Percentiles rank a stretch among this genome's conserved stretches.
These are phyloP conservation scores for Lepiota venenata DNA, from an alignment of 768 basidiomycete genomes.

Conservation along the genomic window DNA sequence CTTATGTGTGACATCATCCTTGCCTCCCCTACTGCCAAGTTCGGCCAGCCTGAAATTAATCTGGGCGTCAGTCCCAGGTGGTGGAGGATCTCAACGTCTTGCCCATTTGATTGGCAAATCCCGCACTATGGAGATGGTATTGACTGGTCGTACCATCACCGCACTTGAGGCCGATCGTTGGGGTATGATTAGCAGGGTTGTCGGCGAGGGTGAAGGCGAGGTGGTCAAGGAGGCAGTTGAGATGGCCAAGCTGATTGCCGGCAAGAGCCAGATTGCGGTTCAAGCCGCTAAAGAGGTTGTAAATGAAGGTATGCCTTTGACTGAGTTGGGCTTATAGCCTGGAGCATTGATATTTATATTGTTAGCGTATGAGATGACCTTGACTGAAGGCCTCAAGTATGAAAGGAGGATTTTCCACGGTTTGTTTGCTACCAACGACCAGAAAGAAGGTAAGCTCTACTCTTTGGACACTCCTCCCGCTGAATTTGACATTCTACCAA, in stretches of 20 bases:
- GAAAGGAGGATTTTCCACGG: conserved; percentile 90
- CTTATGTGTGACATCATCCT: conserved; percentile 96
- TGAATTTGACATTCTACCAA: conserved; percentile 1
- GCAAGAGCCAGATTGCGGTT: conserved; percentile 79
- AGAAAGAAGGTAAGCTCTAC: conserved; percentile 79
- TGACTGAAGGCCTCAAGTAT: conserved; percentile 81
- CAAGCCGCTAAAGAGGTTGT: conserved; percentile 93
- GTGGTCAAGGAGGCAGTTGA: conserved; percentile 86
- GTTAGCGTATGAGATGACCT: conserved; percentile 73
- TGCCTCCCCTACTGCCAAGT: conserved; percentile 84
- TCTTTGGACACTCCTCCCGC: conserved; percentile 9
- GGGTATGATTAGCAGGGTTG: conserved; percentile 86
- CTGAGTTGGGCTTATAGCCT: neutral
- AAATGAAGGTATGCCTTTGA: conserved; percentile 61
- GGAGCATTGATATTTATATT: conserved; percentile 4
- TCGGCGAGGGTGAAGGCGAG: conserved; percentile 68
- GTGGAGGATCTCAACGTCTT: conserved; percentile 91
- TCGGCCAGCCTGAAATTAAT: conserved; percentile 96
- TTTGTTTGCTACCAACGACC: conserved; percentile 90
- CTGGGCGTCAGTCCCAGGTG: conserved; percentile 93
- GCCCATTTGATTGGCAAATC: conserved; percentile 86
- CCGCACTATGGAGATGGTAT: conserved; percentile 89
- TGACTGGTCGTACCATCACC: conserved; percentile 80
- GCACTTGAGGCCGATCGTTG: conserved; percentile 83
- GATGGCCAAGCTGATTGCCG: conserved; percentile 74